phyloP scores from a whole-genome alignment of 306 rosid genomes.

The Rosa multiflora region DNA sequence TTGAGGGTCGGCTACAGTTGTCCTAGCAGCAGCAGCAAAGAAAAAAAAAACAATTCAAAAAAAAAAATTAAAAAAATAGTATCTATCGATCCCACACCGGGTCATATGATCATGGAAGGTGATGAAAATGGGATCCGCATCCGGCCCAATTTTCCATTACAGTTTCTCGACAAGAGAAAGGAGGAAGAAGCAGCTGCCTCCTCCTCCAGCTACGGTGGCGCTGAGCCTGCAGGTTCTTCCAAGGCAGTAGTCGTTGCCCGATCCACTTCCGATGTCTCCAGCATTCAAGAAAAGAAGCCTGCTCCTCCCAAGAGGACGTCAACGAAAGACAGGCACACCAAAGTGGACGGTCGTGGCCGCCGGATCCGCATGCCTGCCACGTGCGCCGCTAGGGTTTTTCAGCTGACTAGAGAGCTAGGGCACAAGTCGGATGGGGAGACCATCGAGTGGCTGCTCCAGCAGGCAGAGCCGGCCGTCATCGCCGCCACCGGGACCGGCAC shows the following conservation, averaged over 20 bases:
- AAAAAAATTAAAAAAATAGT: constrained; percentile 11
- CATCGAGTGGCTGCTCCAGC: constrained; percentile 94
- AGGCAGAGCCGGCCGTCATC: constrained; percentile 86
- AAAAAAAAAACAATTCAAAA: constrained; percentile 11
- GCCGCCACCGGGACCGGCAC: constrained; percentile 97
- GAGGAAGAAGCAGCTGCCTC: constrained; percentile 25
- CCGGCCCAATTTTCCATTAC: constrained; percentile 92
- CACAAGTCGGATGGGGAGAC: constrained; percentile 96
- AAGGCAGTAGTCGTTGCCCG: neutral
- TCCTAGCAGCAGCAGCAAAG: constrained; percentile 26
- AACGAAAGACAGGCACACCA: constrained; percentile 87
- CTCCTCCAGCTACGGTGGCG: constrained; percentile 43
- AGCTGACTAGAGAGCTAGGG: constrained; percentile 83
- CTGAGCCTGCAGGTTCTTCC: neutral
- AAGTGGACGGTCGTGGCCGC: constrained; percentile 95
- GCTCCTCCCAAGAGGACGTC: constrained; percentile 60
- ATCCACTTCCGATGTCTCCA: neutral
- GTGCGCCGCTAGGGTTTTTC: constrained; percentile 94
- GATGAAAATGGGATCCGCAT: constrained; percentile 69
- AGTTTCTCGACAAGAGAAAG: constrained; percentile 62
- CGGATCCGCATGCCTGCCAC: constrained; percentile 99
- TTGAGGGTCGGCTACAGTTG: constrained; percentile 57
- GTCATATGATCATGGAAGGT: constrained; percentile 74
- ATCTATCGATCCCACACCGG: constrained; percentile 12
- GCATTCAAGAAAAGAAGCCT: constrained; percentile 43